phyloP scores from a whole-genome alignment of 2,329 filamentous ascomycete species.

The Hypoxylon sp. region DNA sequence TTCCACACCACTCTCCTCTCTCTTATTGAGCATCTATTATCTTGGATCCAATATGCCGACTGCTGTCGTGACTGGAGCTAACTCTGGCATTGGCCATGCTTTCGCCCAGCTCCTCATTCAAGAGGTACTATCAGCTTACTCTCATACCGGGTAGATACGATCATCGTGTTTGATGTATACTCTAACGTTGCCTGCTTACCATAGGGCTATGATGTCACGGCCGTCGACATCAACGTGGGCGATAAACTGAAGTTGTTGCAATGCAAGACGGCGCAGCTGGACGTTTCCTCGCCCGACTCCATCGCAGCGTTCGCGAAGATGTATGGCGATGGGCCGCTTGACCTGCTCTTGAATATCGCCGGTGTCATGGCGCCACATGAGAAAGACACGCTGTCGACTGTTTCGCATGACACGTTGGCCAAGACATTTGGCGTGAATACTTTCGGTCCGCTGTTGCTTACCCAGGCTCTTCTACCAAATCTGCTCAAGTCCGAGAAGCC shows the following conservation, averaged over 20 bases:
- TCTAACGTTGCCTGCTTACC: not conserved
- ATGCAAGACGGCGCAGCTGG: conserved; percentile 22
- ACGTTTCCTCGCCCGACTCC: conserved; percentile 22
- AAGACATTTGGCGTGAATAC: conserved; percentile 22
- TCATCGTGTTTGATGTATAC: not conserved
- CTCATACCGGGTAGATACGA: not conserved
- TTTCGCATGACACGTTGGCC: not conserved
- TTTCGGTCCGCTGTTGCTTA: conserved; percentile 23
- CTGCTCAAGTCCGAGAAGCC: conserved; percentile 14
- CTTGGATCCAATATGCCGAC: conserved; percentile 52
- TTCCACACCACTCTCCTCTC: conserved; percentile 8
- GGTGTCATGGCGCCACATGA: conserved; percentile 15
- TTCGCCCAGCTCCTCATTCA: conserved; percentile 49
- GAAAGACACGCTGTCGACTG: conserved; percentile 7
- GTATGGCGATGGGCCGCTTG: conserved; percentile 15
- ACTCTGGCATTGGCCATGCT: conserved; percentile 59
- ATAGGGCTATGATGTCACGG: conserved; percentile 43
- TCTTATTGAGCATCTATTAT: not conserved
- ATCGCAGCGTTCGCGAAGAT: conserved; percentile 11
- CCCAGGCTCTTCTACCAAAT: conserved; percentile 20
- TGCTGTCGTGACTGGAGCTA: conserved; percentile 59
- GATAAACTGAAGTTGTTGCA: conserved; percentile 32
- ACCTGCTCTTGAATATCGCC: conserved; percentile 25
- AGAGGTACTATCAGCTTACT: conserved; percentile 29
- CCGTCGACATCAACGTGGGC: conserved; percentile 37